These are phyloP conservation scores for Vaccinium corymbosum DNA, from an alignment of 148 eudicot genomes.

Conservation along the genomic window DNA sequence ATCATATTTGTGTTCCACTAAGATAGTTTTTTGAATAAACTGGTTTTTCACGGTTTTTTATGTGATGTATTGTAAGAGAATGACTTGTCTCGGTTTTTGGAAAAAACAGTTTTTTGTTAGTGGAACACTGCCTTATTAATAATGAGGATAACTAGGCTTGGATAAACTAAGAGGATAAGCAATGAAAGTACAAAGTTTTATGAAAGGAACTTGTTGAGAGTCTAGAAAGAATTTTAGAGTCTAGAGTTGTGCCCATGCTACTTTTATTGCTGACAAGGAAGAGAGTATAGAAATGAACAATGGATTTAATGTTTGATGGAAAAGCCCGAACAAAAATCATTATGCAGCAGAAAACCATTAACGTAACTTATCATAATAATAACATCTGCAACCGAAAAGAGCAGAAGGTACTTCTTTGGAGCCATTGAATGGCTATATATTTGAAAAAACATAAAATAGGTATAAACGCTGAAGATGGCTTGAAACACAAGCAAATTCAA, in stretches of 20 bases:
- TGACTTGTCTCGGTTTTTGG: too few relatives aligned
- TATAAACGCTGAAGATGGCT: neutral
- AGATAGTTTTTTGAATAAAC: too few relatives aligned
- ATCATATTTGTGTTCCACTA: neutral
- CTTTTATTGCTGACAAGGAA: neutral
- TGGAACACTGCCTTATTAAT: neutral
- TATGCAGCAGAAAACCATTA: neutral
- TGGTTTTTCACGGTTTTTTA: too few relatives aligned
- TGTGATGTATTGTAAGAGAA: too few relatives aligned
- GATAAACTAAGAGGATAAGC: neutral
- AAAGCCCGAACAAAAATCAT: neutral
- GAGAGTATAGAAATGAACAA: neutral
- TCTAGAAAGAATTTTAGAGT: neutral
- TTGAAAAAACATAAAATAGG: neutral
- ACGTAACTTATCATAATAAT: neutral
- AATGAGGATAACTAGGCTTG: neutral
- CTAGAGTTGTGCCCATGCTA: neutral
- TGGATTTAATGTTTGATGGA: neutral
- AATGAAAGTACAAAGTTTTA: neutral
- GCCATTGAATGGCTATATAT: neutral
- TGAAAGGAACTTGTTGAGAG: neutral
- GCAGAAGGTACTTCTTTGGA: neutral
- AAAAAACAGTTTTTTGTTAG: too few relatives aligned
- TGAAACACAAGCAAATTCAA: constrained; percentile 9
- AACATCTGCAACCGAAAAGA: neutral